Conservation (phyloP, 768 basidiomycete genomes). For the Termitomyces sp. region DNA sequence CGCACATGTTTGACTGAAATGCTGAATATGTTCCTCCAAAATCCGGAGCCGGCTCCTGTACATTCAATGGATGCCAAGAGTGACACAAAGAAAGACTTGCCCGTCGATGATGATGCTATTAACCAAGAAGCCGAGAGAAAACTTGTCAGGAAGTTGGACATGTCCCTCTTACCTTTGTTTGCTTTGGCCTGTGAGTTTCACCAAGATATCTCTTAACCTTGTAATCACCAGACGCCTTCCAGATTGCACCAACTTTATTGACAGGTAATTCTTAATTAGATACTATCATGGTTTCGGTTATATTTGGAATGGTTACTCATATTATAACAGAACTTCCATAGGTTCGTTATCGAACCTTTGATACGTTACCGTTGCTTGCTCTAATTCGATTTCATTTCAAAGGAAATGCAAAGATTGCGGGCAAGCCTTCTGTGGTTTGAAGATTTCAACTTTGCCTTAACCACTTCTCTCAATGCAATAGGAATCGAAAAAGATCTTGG, state of each 20-base stretch:
- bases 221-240: neutral
- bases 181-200: slow-evolving; percentile 16
- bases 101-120: neutral
- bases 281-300: neutral
- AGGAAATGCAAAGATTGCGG: slow-evolving; percentile 21
- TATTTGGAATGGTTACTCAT: neutral
- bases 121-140: slow-evolving; percentile 25
- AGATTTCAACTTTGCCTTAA: neutral
- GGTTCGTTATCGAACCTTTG: slow-evolving; percentile 4
- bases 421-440: neutral
- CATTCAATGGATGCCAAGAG: neutral
- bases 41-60: neutral
- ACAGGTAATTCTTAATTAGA: slow-evolving; percentile 5
- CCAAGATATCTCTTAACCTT: neutral
- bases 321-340: slow-evolving; percentile 12
- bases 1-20: no score
- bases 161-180: slow-evolving; percentile 25
- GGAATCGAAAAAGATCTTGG: slow-evolving; percentile 28
- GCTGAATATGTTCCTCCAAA: neutral
- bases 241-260: slow-evolving; percentile 20
- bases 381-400: neutral
- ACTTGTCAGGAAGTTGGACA: slow-evolving; percentile 31
- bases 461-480: neutral
- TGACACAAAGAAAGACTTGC: neutral
- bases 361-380: neutral